Conservation (phyloP, 305 asterid genomes). For the Solanum hybrid region DNA sequence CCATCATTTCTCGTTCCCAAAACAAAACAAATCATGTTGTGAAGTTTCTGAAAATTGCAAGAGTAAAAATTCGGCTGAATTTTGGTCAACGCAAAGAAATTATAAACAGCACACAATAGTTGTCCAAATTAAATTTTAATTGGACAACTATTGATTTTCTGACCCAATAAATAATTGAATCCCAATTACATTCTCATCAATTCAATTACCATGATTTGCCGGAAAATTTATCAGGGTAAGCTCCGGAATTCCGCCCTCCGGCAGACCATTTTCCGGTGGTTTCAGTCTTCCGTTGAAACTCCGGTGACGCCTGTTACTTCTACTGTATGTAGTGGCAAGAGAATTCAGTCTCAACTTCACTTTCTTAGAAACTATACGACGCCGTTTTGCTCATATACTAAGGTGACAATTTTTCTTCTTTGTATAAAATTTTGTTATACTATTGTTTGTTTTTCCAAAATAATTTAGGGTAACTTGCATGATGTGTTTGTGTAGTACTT, state of each 20-base stretch:
- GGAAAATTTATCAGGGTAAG: constrained; percentile 32
- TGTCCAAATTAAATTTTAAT: background rate
- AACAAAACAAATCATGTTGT: background rate
- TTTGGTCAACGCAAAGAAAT: background rate
- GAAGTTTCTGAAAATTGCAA: background rate
- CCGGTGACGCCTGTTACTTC: constrained; percentile 14
- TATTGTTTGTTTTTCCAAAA: background rate
- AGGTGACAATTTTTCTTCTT: constrained; percentile 7
- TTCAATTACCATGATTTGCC: constrained; percentile 37
- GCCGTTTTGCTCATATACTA: constrained; percentile 16
- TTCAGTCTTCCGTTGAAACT: constrained; percentile 21
- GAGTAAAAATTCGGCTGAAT: background rate
- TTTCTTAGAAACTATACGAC: constrained; percentile 17
- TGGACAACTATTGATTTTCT: background rate
- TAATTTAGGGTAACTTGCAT: background rate
- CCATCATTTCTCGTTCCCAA: background rate
- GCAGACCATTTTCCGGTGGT: constrained; percentile 29
- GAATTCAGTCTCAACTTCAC: constrained; percentile 15
- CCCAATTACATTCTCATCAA: background rate
- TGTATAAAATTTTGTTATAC: background rate
- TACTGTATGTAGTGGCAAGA: background rate
- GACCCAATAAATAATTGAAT: background rate
- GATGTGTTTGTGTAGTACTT: background rate
- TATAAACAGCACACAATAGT: background rate
- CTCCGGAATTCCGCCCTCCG: constrained; percentile 26